phyloP scores from a whole-genome alignment of 345 rosid species.

The Heritiera littoralis region DNA sequence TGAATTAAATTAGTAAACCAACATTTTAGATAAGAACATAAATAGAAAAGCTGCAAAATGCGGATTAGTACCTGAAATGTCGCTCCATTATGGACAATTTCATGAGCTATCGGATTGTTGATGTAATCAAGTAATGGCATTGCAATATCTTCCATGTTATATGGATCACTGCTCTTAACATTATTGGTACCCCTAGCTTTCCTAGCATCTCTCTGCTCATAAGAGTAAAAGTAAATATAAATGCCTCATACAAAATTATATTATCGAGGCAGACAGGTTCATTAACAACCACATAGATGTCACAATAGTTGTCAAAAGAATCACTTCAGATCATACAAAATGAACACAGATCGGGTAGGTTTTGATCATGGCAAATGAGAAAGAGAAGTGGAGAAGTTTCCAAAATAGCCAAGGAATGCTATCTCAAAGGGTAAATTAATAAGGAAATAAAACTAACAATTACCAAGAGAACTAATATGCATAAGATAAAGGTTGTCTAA shows the following conservation, averaged over 20 bases:
- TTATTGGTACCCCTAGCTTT: slow-evolving; percentile 43
- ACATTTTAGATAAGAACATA: slow-evolving; percentile 5
- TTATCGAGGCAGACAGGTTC: not conserved
- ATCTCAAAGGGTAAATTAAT: not conserved
- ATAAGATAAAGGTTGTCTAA: not conserved
- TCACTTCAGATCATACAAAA: not conserved
- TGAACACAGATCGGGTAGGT: not conserved
- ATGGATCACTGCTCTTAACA: slow-evolving; percentile 55
- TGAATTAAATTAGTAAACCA: slow-evolving; percentile 23
- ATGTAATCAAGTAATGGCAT: slow-evolving; percentile 85
- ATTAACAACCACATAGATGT: not conserved
- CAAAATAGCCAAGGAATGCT: not conserved
- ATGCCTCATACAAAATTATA: not conserved
- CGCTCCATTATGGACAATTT: slow-evolving; percentile 88
- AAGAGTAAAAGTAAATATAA: slow-evolving; percentile 10
- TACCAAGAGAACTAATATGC: not conserved
- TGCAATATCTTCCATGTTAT: slow-evolving; percentile 71
- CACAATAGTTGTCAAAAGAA: not conserved
- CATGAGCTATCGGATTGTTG: slow-evolving; percentile 69
- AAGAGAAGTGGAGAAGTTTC: not conserved
- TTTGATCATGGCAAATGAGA: not conserved
- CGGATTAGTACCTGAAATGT: slow-evolving; percentile 73
- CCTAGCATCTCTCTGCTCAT: slow-evolving; percentile 76
- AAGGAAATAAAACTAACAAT: not conserved
- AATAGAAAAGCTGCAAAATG: not conserved